Evolutionary conservation across 371 early-diverging fungal species (phyloP).

Genomic region (Nosema muscidifuracis): DNA sequence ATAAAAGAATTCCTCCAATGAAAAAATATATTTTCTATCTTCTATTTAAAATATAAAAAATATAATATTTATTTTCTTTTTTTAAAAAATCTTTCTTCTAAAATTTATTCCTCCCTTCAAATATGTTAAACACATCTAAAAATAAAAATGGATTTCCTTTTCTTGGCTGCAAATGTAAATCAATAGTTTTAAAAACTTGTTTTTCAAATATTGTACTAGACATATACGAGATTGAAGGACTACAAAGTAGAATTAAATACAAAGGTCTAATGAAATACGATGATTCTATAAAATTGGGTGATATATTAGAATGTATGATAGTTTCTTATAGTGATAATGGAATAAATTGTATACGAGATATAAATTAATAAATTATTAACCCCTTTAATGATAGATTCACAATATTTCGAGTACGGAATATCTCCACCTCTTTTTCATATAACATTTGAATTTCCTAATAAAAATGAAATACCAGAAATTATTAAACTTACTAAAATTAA

Average conservation of each 20-base stretch:
- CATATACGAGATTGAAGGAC: neutral
- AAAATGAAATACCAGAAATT: neutral
- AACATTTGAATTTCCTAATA: neutral
- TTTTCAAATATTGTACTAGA: neutral
- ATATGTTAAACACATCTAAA: no score
- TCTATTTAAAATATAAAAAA: no score
- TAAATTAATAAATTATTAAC: no score
- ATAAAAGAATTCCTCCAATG: no score
- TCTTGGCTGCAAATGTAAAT: neutral
- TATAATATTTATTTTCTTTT: no score
- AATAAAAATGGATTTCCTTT: neutral
- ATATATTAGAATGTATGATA: neutral
- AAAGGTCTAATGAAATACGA: neutral
- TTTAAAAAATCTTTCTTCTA: no score
- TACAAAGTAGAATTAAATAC: neutral
- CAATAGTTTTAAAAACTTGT: neutral
- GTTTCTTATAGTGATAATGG: neutral
- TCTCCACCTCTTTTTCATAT: neutral
- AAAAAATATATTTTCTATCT: no score
- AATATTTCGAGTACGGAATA: neutral
- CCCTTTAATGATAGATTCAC: neutral
- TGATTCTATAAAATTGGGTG: neutral
- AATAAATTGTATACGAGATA: neutral
- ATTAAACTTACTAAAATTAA: neutral
- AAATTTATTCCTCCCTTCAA: no score